Conservation (phyloP, 1,284 basidiomycete species). For the Laetiporus sulphureus region DNA sequence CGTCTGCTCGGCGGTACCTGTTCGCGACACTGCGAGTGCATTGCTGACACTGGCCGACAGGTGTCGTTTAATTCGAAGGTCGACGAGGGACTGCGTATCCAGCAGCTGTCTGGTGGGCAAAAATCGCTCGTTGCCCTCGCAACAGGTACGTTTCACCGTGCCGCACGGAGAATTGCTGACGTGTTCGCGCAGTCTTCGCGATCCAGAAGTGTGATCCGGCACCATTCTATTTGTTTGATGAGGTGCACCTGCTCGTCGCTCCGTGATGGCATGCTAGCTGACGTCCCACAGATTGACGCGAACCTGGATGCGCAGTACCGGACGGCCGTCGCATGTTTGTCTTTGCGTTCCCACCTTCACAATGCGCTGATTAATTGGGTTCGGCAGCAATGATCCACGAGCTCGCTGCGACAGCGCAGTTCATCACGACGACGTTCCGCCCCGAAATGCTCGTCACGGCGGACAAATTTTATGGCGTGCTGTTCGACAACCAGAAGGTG, state of each 20-base stretch:
- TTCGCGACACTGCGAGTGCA: no score
- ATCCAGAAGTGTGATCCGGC: slow-evolving; percentile 99
- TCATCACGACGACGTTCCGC: slow-evolving; percentile 98
- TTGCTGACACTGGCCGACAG: slow-evolving; percentile 29
- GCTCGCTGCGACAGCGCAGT: slow-evolving; percentile 83
- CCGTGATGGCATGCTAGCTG: background rate
- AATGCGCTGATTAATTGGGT: background rate
- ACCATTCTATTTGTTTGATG: slow-evolving; percentile 99
- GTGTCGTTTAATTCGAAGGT: slow-evolving; percentile 99
- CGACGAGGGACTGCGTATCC: slow-evolving; percentile 93
- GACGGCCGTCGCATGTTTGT: slow-evolving; percentile 88
- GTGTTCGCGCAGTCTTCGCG: slow-evolving; percentile 71
- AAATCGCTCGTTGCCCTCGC: slow-evolving; percentile 97
- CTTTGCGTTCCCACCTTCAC: background rate
- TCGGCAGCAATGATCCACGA: slow-evolving; percentile 96
- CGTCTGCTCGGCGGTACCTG: background rate
- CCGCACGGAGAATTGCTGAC: no score
- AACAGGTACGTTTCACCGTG: slow-evolving; percentile 47
- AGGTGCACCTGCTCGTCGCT: slow-evolving; percentile 39
- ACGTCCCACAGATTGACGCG: slow-evolving; percentile 73
- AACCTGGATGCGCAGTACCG: slow-evolving; percentile 98
- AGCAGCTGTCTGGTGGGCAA: slow-evolving; percentile 96
- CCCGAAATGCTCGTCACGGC: slow-evolving; percentile 95
- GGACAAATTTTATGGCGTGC: slow-evolving; percentile 98
- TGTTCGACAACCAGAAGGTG: slow-evolving; percentile 95